A percentile compares a stretch with the other conserved stretches of the same genome.
Evolutionary conservation across 371 early-diverging fungal species (phyloP).

Genomic region (Astathelohania contejeani): DNA sequence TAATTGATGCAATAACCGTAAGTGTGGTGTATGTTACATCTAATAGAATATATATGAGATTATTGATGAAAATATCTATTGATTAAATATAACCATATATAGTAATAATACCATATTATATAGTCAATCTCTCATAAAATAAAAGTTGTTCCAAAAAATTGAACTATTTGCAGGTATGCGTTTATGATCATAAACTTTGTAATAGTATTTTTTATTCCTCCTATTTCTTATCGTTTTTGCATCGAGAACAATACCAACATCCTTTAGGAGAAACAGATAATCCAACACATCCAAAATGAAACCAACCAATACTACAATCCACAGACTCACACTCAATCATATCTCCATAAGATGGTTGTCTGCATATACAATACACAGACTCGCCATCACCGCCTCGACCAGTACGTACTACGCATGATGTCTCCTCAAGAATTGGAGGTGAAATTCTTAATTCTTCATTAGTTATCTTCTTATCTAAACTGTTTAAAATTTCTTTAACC

Average conservation of each 20-base stretch:
- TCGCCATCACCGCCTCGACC: background rate
- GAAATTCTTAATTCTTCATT: background rate
- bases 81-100: too few relatives aligned
- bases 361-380: conserved; percentile 46
- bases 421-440: background rate
- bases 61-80: too few relatives aligned
- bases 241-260: conserved; percentile 54
- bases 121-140: too few relatives aligned
- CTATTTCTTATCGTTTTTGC: conserved; percentile 21
- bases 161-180: too few relatives aligned
- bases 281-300: conserved; percentile 55
- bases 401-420: background rate
- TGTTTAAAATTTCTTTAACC: background rate
- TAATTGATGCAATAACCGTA: too few relatives aligned
- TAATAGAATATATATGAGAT: too few relatives aligned
- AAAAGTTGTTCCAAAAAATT: too few relatives aligned
- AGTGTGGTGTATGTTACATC: too few relatives aligned
- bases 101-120: too few relatives aligned
- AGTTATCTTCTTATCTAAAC: background rate
- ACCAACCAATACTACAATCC: conserved; percentile 53
- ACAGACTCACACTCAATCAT: conserved; percentile 51
- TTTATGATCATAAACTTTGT: too few relatives aligned
- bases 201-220: too few relatives aligned
- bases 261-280: conserved; percentile 51
- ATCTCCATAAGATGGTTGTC: conserved; percentile 38